Percentiles rank a stretch among this genome's conserved stretches.
These are phyloP conservation scores for Austroboletus festivus DNA, from an alignment of 768 basidiomycete species.

Conservation along the genomic window DNA sequence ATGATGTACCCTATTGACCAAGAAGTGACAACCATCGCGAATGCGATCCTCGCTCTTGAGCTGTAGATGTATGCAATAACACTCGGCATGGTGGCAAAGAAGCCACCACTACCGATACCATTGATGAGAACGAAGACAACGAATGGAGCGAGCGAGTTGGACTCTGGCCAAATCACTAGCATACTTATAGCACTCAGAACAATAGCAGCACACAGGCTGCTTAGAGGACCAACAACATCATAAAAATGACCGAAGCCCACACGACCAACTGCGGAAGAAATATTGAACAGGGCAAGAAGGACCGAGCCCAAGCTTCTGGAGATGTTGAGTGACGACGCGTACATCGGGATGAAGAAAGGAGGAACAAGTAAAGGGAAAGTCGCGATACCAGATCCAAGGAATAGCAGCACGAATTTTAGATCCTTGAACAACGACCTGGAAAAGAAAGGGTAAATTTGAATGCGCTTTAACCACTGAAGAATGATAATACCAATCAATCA, in stretches of 20 bases:
- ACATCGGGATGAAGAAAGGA: conserved; percentile 37
- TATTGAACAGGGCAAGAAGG: conserved; percentile 32
- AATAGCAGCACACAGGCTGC: conserved; percentile 26
- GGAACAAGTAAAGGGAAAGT: conserved; percentile 38
- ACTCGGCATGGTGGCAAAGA: conserved; percentile 34
- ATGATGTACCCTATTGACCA: conserved; percentile 31
- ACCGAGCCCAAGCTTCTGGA: conserved; percentile 22
- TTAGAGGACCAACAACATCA: conserved; percentile 31
- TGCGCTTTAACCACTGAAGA: not conserved
- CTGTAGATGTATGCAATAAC: conserved; percentile 32
- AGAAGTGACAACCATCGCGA: conserved; percentile 34
- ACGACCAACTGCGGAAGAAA: conserved; percentile 34
- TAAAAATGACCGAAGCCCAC: conserved; percentile 29
- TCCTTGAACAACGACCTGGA: conserved; percentile 31
- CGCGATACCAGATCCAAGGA: conserved; percentile 30
- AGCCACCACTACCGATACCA: conserved; percentile 31
- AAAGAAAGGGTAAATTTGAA: not conserved
- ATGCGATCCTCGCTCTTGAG: conserved; percentile 27
- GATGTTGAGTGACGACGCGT: conserved; percentile 29
- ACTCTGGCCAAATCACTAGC: conserved; percentile 31
- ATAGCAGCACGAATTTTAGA: conserved; percentile 26
- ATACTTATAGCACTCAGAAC: conserved; percentile 29
- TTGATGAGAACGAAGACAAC: conserved; percentile 26
- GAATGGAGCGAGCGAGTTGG: conserved; percentile 25
- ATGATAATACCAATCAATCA: conserved; percentile 22